Conservation (phyloP, 805 yeast species). For the Brettanomyces custersianus region DNA sequence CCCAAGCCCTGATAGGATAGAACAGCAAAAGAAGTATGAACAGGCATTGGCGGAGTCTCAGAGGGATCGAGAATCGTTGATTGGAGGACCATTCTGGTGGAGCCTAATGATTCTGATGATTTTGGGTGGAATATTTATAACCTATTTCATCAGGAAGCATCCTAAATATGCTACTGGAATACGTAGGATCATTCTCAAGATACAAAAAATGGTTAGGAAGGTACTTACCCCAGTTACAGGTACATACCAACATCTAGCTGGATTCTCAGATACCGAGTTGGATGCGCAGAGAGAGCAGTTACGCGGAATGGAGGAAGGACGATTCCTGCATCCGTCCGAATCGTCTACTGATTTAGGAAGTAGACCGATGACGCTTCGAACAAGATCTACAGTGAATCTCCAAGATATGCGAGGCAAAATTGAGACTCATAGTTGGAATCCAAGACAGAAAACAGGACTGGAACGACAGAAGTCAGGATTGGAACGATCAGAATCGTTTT, state of each 20-base stretch:
- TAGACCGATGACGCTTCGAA: conserved; percentile 16
- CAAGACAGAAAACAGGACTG: background rate
- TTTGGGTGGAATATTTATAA: conserved; percentile 1
- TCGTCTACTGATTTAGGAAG: conserved; percentile 3
- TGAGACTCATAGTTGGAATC: background rate
- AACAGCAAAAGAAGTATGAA: background rate
- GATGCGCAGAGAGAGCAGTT: conserved; percentile 6
- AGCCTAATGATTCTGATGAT: conserved; percentile 1
- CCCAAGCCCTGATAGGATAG: conserved; percentile 25
- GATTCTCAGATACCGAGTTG: conserved; percentile 9
- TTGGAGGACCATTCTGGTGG: conserved; percentile 4
- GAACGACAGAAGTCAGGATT: background rate
- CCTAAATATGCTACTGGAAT: conserved; percentile 2
- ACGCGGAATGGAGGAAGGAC: conserved; percentile 13
- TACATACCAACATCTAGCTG: conserved; percentile 3
- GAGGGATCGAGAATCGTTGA: conserved; percentile 1
- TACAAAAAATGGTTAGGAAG: conserved; percentile 8
- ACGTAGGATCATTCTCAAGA: background rate
- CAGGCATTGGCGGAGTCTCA: background rate
- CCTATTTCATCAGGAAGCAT: background rate
- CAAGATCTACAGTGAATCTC: conserved; percentile 23
- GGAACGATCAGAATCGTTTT: conserved; percentile 3
- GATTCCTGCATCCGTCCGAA: conserved; percentile 4
- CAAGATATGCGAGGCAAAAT: conserved; percentile 11
- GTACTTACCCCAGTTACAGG: conserved; percentile 7